Evolutionary conservation across 768 basidiomycete species (phyloP).

Genomic region (Mycena rosella): DNA sequence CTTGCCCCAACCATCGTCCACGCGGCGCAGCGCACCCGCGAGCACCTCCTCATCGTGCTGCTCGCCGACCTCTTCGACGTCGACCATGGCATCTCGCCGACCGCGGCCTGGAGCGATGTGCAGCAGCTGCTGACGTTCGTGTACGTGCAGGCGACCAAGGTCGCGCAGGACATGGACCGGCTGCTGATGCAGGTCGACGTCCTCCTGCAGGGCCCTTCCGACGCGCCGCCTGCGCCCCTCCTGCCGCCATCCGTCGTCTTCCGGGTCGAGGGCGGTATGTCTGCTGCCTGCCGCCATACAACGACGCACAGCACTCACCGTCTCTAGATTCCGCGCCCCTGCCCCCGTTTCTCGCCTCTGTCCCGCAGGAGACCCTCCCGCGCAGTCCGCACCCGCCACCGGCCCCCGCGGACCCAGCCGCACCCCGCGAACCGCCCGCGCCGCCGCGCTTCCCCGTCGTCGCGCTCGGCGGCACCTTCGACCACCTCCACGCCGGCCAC

Average conservation of each 20-base stretch:
- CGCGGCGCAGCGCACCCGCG: slow-evolving; percentile 61
- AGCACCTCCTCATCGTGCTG: slow-evolving; percentile 72
- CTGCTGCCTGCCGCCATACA: background rate
- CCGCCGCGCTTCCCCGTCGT: slow-evolving; percentile 69
- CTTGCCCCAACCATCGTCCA: slow-evolving; percentile 66
- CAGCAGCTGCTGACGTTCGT: slow-evolving; percentile 85
- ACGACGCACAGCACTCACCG: slow-evolving; percentile 5
- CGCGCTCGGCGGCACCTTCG: slow-evolving; percentile 96
- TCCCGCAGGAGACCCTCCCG: slow-evolving; percentile 55
- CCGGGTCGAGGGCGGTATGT: slow-evolving; percentile 63
- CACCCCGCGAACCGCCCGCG: slow-evolving; percentile 13
- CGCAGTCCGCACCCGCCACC: slow-evolving; percentile 42
- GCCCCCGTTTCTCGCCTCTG: slow-evolving; percentile 54
- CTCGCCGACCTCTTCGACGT: slow-evolving; percentile 71
- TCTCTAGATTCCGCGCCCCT: slow-evolving; percentile 56
- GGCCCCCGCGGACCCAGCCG: slow-evolving; percentile 23
- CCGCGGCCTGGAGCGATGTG: slow-evolving; percentile 67
- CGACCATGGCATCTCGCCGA: slow-evolving; percentile 51
- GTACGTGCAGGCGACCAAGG: slow-evolving; percentile 88
- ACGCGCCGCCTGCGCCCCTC: slow-evolving; percentile 56
- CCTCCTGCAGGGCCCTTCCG: slow-evolving; percentile 70
- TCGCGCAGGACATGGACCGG: slow-evolving; percentile 75
- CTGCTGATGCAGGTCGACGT: slow-evolving; percentile 86
- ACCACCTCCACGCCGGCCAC: slow-evolving; percentile 97
- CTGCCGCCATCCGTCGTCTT: slow-evolving; percentile 62